Evolutionary conservation across 176 grass and related monocot genomes (phyloP), one percentile per base, ranked within the genome.

Genomic region (Bonia amplexicaulis): DNA sequence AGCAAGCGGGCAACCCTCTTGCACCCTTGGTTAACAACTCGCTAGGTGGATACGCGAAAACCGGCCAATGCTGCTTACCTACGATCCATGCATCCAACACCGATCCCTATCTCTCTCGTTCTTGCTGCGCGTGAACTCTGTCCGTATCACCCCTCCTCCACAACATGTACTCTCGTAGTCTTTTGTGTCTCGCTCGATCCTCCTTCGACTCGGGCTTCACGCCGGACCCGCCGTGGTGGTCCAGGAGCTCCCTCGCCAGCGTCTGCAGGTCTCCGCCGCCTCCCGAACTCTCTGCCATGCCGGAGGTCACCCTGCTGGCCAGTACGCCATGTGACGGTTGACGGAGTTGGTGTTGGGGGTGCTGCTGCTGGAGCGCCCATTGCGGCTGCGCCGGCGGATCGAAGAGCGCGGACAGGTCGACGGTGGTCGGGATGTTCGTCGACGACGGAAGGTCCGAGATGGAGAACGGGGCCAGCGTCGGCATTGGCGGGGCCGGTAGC

Each of bases 241-340:
- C 90, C 55, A 96, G 91, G 45, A 99, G 91, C 86, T 94, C 93
- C 85, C 93, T 89, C 20, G 96, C 96, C 73, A 99, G 86, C 48
- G 84, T 86, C 86, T 99, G 96, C 69, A 99, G 93, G 68, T 99
- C 96, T n/a, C 95, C 92, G 1, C 92, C 79, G 2, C 80, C 85
- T 9, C 68, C 82, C 22, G 84, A 87, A 41, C 68, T 78, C 68
- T 87, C 89, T 1, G 31, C 61, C 89, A 90, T 83, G 74, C 74
- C 69, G 59, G 71, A 61, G 53, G 54, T 35, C 37, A 9, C 84
- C 78, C 53, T 90, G 82, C 17, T 46, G 7, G 65, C 70, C 49
- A 26, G 81, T 55, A 25, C 15, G 51, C 80, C 89, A 4, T 62
- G 90, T 9, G 69, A 20, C 40, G 82, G 68, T 12, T 83, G 91